Evolutionary conservation across 345 rosid species (phyloP).

Genomic region (Zanthoxylum bungeanum): DNA sequence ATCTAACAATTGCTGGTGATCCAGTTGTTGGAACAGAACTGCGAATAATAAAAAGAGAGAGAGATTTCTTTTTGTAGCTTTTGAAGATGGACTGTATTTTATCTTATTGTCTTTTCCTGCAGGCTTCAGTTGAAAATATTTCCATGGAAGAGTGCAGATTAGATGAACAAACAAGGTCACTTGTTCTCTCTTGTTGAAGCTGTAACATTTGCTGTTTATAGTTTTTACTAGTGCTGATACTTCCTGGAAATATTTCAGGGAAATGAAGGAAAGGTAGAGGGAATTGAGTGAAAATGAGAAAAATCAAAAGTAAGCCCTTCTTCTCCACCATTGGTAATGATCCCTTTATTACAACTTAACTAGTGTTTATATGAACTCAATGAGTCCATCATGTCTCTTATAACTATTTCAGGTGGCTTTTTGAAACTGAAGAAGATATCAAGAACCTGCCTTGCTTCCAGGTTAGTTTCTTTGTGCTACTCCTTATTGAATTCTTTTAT

Average conservation of each 20-base stretch:
- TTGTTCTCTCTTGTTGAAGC: constrained; percentile 25
- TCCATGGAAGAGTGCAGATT: constrained; percentile 59
- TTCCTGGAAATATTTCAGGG: constrained; percentile 47
- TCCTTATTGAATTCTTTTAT: constrained; percentile 1
- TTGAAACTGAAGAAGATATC: constrained; percentile 87
- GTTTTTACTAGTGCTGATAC: constrained; percentile 32
- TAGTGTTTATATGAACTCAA: constrained; percentile 7
- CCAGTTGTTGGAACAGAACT: not conserved
- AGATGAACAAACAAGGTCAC: constrained; percentile 84
- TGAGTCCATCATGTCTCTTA: constrained; percentile 15
- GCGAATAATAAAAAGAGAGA: not conserved
- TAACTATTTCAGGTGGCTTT: constrained; percentile 77
- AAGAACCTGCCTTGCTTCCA: constrained; percentile 73
- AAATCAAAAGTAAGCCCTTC: constrained; percentile 61
- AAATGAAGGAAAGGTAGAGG: constrained; percentile 73
- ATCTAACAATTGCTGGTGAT: not conserved
- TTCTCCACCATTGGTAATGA: not conserved
- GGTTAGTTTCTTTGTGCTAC: constrained; percentile 38
- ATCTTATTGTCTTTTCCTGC: constrained; percentile 27
- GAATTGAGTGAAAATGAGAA: constrained; percentile 73
- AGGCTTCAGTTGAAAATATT: constrained; percentile 79
- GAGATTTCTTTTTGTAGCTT: not conserved
- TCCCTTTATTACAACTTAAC: not conserved
- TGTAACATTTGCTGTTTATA: constrained; percentile 13
- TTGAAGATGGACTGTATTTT: constrained; percentile 7